These are phyloP conservation scores for Kuraishia piskuri DNA, from an alignment of 805 yeast species.

Conservation along the genomic window DNA sequence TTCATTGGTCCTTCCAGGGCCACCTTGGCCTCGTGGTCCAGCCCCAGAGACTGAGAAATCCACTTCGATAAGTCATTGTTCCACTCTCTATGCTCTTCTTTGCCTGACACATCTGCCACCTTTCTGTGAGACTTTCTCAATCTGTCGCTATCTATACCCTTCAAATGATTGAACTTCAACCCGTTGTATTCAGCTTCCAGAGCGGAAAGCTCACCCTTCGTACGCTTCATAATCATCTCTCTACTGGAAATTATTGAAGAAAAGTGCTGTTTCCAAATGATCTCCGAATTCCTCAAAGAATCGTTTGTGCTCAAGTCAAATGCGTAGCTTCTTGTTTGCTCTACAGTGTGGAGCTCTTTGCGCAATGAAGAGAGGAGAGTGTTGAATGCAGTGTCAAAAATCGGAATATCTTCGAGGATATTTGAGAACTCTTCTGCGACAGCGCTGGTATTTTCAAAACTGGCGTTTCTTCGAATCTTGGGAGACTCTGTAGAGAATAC, in stretches of 20 bases:
- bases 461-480: not conserved
- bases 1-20: slow-evolving; percentile 3
- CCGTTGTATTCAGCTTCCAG: slow-evolving; percentile 11
- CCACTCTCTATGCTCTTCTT: not conserved
- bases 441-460: not conserved
- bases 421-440: not conserved
- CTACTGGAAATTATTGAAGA: slow-evolving; percentile 11
- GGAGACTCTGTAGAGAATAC: slow-evolving; percentile 7
- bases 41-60: not conserved
- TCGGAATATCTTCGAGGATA: slow-evolving; percentile 8
- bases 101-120: slow-evolving; percentile 11
- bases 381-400: slow-evolving; percentile 15
- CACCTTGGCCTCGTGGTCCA: slow-evolving; percentile 4
- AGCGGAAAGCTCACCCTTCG: not conserved
- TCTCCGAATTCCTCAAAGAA: slow-evolving; percentile 8
- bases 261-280: slow-evolving; percentile 15
- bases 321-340: slow-evolving; percentile 8
- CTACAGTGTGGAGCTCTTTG: not conserved
- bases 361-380: not conserved
- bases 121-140: slow-evolving; percentile 10
- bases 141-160: slow-evolving; percentile 6
- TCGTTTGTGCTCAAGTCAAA: slow-evolving; percentile 11
- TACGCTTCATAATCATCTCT: slow-evolving; percentile 4
- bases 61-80: not conserved
- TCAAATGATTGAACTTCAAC: slow-evolving; percentile 5